Evolutionary conservation across 2,329 filamentous ascomycete genomes (phyloP).

Genomic region (Trichoderma simmonsii): DNA sequence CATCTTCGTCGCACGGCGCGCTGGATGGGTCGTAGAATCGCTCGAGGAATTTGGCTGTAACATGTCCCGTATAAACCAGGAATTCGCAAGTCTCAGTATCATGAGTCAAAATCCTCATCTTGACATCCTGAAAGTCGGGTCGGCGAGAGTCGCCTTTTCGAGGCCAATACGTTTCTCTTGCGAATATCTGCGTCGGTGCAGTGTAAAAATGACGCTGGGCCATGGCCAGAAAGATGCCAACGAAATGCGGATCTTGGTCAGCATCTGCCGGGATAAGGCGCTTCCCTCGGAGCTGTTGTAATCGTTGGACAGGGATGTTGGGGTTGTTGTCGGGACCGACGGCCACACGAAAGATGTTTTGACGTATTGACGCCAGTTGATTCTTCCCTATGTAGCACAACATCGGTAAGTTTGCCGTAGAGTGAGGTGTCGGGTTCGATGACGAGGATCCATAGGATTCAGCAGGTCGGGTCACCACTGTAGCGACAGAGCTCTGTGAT

Average conservation of each 20-base stretch:
- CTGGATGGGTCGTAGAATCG: conserved; percentile 49
- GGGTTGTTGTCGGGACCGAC: conserved; percentile 37
- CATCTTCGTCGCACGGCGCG: conserved; percentile 31
- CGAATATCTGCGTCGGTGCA: conserved; percentile 21
- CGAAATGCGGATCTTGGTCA: conserved; percentile 52
- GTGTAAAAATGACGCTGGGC: conserved; percentile 54
- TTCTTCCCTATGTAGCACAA: conserved; percentile 47
- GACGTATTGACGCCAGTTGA: conserved; percentile 45
- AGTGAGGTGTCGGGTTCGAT: conserved; percentile 24
- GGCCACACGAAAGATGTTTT: conserved; percentile 45
- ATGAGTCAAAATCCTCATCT: conserved; percentile 50
- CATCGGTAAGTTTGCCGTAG: conserved; percentile 33
- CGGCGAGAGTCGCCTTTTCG: conserved; percentile 23
- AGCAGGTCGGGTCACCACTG: conserved; percentile 37
- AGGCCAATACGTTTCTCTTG: conserved; percentile 29
- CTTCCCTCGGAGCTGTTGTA: conserved; percentile 48
- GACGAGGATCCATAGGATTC: conserved; percentile 30
- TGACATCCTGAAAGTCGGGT: conserved; percentile 45
- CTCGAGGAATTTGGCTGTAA: conserved; percentile 47
- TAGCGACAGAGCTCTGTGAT: conserved; percentile 33
- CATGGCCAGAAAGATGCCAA: conserved; percentile 54
- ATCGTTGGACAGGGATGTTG: conserved; percentile 47
- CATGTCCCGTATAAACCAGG: conserved; percentile 50
- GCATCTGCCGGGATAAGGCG: conserved; percentile 45
- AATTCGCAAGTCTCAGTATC: conserved; percentile 49